Percentiles rank a stretch among this genome's conserved stretches.
Evolutionary conservation across 257 asterid genomes (phyloP).

Genomic region (Solanum lycopersicoides): DNA sequence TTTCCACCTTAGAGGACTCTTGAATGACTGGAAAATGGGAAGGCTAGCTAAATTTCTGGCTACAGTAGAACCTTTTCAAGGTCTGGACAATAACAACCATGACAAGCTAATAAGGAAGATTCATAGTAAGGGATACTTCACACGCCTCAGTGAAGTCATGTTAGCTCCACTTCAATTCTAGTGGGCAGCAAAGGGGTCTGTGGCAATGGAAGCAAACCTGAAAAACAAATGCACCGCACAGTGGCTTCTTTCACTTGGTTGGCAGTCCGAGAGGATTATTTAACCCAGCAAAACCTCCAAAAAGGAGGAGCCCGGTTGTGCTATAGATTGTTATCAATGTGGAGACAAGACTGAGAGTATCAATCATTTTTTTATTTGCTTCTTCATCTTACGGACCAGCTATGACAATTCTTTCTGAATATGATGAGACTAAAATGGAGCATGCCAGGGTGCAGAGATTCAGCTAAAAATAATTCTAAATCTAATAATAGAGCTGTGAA

Average conservation of each 20-base stretch:
- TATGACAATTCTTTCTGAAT: neutral
- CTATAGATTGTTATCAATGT: neutral
- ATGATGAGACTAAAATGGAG: neutral
- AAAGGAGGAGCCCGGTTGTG: neutral
- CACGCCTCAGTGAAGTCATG: neutral
- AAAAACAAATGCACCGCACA: neutral
- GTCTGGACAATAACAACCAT: neutral
- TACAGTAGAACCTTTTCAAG: neutral
- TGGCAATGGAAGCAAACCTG: neutral
- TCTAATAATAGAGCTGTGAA: neutral
- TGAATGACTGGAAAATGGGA: neutral
- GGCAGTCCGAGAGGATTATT: neutral
- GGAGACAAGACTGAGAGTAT: neutral
- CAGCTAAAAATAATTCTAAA: neutral
- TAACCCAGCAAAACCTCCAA: neutral
- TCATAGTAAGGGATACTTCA: neutral
- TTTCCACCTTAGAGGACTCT: neutral
- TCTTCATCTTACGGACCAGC: neutral
- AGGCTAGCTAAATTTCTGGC: neutral
- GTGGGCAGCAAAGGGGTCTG: neutral
- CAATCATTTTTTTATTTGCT: neutral
- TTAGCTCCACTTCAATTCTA: neutral
- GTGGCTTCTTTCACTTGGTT: neutral
- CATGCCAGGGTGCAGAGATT: neutral
- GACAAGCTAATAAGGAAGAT: neutral